Evolutionary conservation across 129 eudicot genomes (phyloP).

Genomic region (Arctium minus): DNA sequence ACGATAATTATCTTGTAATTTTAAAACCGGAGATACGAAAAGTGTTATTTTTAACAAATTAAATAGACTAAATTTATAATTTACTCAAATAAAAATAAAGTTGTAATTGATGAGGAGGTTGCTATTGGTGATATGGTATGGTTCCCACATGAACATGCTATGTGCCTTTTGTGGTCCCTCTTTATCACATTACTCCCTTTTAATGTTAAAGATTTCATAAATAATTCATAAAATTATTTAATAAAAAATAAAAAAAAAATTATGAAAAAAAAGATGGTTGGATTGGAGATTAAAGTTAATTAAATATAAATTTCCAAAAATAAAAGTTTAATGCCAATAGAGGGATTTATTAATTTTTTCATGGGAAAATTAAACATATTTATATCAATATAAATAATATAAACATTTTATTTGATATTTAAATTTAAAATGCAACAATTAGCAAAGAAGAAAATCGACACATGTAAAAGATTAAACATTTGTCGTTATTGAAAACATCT

Average conservation of each 20-base stretch:
- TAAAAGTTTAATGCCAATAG: neutral
- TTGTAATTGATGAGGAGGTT: neutral
- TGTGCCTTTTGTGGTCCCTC: neutral
- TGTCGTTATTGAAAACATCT: neutral
- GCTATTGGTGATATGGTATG: neutral
- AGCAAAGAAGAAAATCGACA: neutral
- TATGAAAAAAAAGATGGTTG: neutral
- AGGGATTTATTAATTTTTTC: no score
- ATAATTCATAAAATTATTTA: neutral
- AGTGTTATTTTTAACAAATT: no score
- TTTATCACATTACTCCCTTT: neutral
- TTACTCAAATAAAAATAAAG: neutral
- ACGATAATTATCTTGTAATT: no score
- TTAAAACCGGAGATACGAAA: no score
- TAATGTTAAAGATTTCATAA: neutral
- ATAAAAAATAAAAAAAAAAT: neutral
- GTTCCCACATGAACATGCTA: slow-evolving; percentile 10
- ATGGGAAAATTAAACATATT: neutral
- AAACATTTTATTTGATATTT: neutral
- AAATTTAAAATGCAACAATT: neutral
- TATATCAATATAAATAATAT: neutral
- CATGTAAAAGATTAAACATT: neutral
- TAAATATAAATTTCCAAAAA: neutral
- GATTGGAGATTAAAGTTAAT: neutral
- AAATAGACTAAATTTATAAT: no score